Evolutionary conservation across 2,329 filamentous ascomycete genomes (phyloP).

Genomic region (Cercospora berteroae): DNA sequence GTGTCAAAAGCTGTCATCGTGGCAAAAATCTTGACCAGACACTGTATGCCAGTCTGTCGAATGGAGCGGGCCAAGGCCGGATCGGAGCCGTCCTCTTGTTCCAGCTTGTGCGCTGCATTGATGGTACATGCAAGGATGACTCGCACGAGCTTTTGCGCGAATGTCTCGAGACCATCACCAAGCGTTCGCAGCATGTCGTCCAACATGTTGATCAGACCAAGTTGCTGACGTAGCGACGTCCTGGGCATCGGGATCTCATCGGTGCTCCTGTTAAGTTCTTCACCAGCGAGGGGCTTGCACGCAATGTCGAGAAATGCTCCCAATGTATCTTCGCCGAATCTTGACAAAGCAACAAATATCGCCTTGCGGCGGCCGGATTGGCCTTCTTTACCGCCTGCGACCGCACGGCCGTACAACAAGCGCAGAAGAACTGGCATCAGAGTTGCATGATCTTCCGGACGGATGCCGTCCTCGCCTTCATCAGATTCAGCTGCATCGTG

Average conservation of each 20-base stretch:
- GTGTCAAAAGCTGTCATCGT: conserved; percentile 70
- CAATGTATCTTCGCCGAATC: conserved; percentile 71
- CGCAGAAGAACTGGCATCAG: conserved; percentile 85
- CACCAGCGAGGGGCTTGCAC: conserved; percentile 36
- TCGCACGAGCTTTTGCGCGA: conserved; percentile 67
- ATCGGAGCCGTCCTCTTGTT: conserved; percentile 34
- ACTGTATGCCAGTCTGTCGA: conserved; percentile 75
- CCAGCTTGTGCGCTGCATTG: conserved; percentile 39
- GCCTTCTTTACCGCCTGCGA: conserved; percentile 75
- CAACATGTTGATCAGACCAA: conserved; percentile 89
- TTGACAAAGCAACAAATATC: conserved; percentile 73
- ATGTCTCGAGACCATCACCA: conserved; percentile 68
- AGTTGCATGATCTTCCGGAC: conserved; percentile 68
- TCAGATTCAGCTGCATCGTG: conserved; percentile 24
- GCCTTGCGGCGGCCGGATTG: conserved; percentile 74
- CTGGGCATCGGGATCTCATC: neutral
- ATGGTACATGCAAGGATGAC: conserved; percentile 73
- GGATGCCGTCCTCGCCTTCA: conserved; percentile 63
- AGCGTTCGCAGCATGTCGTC: conserved; percentile 82
- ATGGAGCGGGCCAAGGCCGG: conserved; percentile 64
- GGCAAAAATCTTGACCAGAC: conserved; percentile 73
- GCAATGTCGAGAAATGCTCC: conserved; percentile 80
- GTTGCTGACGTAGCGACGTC: conserved; percentile 64
- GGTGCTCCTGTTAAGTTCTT: conserved; percentile 35
- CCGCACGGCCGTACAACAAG: conserved; percentile 83